Conservation (phyloP, 2,329 filamentous ascomycete species). For the Diatrype stigma region DNA sequence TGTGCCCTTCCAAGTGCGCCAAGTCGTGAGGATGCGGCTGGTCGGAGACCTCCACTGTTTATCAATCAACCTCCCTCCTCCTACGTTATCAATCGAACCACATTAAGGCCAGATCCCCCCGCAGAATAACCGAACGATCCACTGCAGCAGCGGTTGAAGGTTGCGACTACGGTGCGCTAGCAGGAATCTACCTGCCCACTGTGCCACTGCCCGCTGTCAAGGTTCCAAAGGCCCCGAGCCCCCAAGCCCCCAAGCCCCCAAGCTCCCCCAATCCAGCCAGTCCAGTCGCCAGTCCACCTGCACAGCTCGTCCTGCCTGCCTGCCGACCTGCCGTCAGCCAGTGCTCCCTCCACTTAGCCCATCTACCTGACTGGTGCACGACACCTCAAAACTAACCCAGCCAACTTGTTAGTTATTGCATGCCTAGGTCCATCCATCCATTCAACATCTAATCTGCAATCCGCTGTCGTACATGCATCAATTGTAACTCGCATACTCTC, state of each 20-base stretch:
- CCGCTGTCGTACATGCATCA: background rate
- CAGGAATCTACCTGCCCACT: background rate
- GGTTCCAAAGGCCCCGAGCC: too few species aligned
- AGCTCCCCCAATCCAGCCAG: too few species aligned
- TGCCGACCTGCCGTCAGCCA: background rate
- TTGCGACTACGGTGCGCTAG: background rate
- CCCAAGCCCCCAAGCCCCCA: too few species aligned
- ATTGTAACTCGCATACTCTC: background rate
- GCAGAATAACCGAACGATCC: background rate
- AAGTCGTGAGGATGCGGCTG: too few species aligned
- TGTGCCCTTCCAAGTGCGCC: too few species aligned
- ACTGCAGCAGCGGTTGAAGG: background rate
- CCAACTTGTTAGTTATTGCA: background rate
- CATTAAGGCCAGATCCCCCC: background rate
- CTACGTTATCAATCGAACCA: background rate
- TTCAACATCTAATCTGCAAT: background rate
- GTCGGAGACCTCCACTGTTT: background rate
- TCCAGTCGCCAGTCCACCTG: too few species aligned
- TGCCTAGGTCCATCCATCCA: background rate
- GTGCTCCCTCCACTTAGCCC: background rate
- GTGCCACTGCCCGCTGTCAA: background rate
- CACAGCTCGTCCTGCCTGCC: too few species aligned
- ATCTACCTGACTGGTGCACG: background rate
- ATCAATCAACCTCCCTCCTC: background rate
- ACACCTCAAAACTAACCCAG: background rate